Percentiles rank a stretch among this genome's conserved stretches.
Evolutionary conservation across 2,329 filamentous ascomycete genomes (phyloP).

Genomic region (Scedosporium dehoogii): DNA sequence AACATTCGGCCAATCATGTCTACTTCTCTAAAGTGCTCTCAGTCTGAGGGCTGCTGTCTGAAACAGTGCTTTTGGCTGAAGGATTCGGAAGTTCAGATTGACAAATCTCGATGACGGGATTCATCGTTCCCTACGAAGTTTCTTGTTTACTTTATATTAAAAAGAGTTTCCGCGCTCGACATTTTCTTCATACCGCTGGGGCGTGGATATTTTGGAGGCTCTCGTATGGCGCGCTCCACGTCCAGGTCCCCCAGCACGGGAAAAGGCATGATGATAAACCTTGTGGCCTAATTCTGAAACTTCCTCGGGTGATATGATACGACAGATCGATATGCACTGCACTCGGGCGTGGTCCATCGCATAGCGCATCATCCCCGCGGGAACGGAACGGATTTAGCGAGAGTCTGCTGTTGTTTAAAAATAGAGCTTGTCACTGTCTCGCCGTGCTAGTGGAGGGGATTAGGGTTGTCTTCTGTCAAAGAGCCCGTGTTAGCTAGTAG

Average conservation of each 20-base stretch:
- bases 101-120: background rate
- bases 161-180: background rate
- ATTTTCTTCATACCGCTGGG: background rate
- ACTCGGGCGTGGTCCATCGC: background rate
- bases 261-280: conserved; percentile 1
- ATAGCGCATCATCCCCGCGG: background rate
- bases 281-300: conserved; percentile 3
- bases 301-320: conserved; percentile 1
- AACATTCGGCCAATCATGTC: background rate
- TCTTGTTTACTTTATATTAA: background rate
- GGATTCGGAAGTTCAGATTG: background rate
- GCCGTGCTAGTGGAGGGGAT: too few species aligned
- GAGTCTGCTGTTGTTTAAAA: background rate
- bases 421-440: too few species aligned
- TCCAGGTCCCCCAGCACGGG: background rate
- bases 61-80: background rate
- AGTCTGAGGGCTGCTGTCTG: background rate
- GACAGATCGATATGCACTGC: conserved; percentile 1
- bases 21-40: background rate
- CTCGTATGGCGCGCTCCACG: background rate
- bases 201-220: background rate
- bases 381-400: too few species aligned
- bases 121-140: background rate
- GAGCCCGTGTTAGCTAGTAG: too few species aligned
- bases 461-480: too few species aligned